phyloP scores from a whole-genome alignment of 495 filamentous ascomycete genomes.

The Xylaria grammica region DNA sequence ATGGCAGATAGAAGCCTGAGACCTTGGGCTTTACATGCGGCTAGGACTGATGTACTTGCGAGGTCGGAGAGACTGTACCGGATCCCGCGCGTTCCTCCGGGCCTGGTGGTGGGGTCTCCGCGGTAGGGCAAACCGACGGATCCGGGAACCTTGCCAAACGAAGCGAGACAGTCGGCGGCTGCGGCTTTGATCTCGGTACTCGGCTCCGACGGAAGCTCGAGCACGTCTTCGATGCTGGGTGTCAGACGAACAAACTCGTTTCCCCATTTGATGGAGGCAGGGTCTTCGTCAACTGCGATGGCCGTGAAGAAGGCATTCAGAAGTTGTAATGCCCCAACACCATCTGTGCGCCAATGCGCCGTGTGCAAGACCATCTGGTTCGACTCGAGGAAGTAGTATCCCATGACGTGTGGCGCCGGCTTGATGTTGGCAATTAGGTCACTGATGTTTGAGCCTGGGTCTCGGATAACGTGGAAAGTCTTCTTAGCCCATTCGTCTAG shows the following conservation, averaged over 20 bases:
- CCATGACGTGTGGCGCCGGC: constrained; percentile 12
- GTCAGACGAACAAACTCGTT: constrained; percentile 33
- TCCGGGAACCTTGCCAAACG: neutral
- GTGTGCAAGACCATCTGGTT: constrained; percentile 32
- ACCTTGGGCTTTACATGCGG: neutral
- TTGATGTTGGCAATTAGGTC: constrained; percentile 20
- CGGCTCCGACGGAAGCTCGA: constrained; percentile 12
- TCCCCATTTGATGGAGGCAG: constrained; percentile 36
- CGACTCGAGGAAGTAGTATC: constrained; percentile 33
- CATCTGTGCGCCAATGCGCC: constrained; percentile 44
- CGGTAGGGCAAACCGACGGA: constrained; percentile 14
- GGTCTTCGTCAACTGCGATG: constrained; percentile 18
- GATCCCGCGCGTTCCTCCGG: constrained; percentile 2
- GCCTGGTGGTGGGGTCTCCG: neutral
- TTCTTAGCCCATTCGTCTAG: constrained; percentile 36
- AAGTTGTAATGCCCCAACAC: constrained; percentile 37
- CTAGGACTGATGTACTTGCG: neutral
- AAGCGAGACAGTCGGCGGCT: constrained; percentile 7
- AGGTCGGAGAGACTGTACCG: neutral
- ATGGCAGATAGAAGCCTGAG: constrained; percentile 11
- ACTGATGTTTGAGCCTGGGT: constrained; percentile 27
- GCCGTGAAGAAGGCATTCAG: constrained; percentile 33
- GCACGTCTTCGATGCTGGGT: constrained; percentile 36
- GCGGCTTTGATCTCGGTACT: constrained; percentile 18
- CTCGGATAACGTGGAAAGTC: constrained; percentile 33